phyloP scores from a whole-genome alignment of 1,284 basidiomycete species.

The Austropuccinia psidii region DNA sequence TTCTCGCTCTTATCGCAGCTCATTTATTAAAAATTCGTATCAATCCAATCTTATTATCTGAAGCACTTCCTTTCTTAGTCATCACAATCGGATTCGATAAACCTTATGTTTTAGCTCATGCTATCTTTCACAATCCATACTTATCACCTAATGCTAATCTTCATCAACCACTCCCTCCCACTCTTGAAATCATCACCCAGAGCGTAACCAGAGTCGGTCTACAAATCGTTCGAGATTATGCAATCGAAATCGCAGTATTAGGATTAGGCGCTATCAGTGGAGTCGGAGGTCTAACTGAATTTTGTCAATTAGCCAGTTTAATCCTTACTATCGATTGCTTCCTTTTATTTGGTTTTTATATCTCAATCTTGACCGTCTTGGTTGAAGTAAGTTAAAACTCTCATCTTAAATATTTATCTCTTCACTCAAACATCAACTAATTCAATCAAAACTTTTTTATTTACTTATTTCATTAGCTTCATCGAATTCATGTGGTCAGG shows the following conservation, averaged over 20 bases:
- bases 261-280: slow-evolving; percentile 76
- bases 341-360: slow-evolving; percentile 81
- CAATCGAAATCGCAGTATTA: slow-evolving; percentile 82
- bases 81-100: slow-evolving; percentile 98
- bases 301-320: slow-evolving; percentile 86
- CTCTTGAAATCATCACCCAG: slow-evolving; percentile 68
- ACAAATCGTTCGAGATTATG: slow-evolving; percentile 82
- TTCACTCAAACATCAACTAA: background rate
- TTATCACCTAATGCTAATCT: slow-evolving; percentile 49
- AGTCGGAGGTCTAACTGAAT: slow-evolving; percentile 84
- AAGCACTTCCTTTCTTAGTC: slow-evolving; percentile 93
- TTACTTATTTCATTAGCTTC: background rate
- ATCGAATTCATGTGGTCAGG: slow-evolving; percentile 29
- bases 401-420: background rate
- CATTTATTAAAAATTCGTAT: slow-evolving; percentile 75
- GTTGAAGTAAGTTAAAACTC: slow-evolving; percentile 56
- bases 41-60: slow-evolving; percentile 84
- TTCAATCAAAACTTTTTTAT: background rate
- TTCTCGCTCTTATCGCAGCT: slow-evolving; percentile 76
- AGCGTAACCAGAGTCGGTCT: slow-evolving; percentile 71
- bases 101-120: slow-evolving; percentile 79
- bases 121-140: slow-evolving; percentile 80
- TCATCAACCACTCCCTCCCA: slow-evolving; percentile 45
- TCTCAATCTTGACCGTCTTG: slow-evolving; percentile 82
- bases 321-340: slow-evolving; percentile 78